Conservation (phyloP, 768 basidiomycete genomes). For the Tylopilus vinaceipallidus region DNA sequence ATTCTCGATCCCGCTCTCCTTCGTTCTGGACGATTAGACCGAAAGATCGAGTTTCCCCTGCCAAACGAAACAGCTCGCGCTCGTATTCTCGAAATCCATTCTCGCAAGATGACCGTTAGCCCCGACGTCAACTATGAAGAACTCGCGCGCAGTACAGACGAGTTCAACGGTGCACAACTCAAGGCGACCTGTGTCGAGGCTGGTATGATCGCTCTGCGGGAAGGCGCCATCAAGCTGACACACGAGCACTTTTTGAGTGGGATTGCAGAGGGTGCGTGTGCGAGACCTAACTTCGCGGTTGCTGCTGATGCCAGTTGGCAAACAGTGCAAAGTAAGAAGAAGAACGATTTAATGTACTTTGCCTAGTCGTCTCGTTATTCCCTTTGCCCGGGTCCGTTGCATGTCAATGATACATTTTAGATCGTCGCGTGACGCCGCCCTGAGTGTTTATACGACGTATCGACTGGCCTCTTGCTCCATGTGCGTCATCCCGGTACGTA, state of each 20-base stretch:
- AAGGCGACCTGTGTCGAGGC: slow-evolving; percentile 99
- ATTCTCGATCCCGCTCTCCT: slow-evolving; percentile 98
- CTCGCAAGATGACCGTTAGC: slow-evolving; percentile 89
- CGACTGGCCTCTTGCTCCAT: too few relatives aligned
- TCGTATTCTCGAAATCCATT: slow-evolving; percentile 94
- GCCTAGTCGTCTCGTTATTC: slow-evolving; percentile 47
- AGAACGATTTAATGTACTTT: slow-evolving; percentile 96
- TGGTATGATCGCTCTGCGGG: slow-evolving; percentile 96
- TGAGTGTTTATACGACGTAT: too few relatives aligned
- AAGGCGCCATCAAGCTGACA: slow-evolving; percentile 82
- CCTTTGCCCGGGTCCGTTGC: background rate
- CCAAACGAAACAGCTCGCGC: slow-evolving; percentile 97
- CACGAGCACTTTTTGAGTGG: slow-evolving; percentile 97
- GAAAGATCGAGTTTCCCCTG: slow-evolving; percentile 98
- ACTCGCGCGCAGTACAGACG: slow-evolving; percentile 93
- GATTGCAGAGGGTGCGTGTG: slow-evolving; percentile 73
- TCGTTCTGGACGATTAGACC: slow-evolving; percentile 94
- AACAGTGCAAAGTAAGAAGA: slow-evolving; percentile 98
- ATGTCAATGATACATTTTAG: slow-evolving; percentile 7
- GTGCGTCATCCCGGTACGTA: too few relatives aligned
- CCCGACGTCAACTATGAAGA: slow-evolving; percentile 96
- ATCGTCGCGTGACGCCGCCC: too few relatives aligned
- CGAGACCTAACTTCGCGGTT: background rate
- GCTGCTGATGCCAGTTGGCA: slow-evolving; percentile 27
- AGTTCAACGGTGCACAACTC: slow-evolving; percentile 96